A percentile compares a stretch with the other conserved stretches of the same genome.
phyloP scores from a whole-genome alignment of 2,329 filamentous ascomycete species.

The Ophiostoma quercus region DNA sequence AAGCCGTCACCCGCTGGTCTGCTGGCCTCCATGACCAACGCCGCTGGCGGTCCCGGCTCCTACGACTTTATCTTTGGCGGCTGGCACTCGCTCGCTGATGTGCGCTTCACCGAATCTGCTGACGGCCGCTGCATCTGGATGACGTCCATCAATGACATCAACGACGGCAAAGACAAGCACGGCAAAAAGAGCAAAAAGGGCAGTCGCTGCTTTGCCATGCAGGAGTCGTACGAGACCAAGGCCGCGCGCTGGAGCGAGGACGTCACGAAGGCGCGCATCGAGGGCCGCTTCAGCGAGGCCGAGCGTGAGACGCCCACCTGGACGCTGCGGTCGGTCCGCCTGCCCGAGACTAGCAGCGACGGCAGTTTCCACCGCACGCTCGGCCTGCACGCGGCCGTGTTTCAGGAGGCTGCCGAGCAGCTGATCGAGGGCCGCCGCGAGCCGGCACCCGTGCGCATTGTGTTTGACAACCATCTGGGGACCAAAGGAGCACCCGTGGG shows the following conservation, averaged over 20 bases:
- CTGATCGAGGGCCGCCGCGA: constrained; percentile 60
- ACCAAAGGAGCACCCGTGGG: constrained; percentile 62
- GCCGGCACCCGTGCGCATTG: constrained; percentile 63
- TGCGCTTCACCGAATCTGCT: constrained; percentile 66
- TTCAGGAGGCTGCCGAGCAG: constrained; percentile 62
- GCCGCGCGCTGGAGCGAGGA: constrained; percentile 76
- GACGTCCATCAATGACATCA: constrained; percentile 58
- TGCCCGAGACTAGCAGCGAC: constrained; percentile 43
- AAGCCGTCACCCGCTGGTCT: constrained; percentile 64
- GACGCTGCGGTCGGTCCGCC: constrained; percentile 67
- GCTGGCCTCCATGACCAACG: constrained; percentile 59
- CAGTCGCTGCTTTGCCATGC: constrained; percentile 65
- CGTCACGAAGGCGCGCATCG: constrained; percentile 76
- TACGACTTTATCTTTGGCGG: constrained; percentile 73
- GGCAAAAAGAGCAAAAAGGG: constrained; percentile 45
- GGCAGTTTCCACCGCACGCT: constrained; percentile 43
- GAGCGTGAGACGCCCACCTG: constrained; percentile 77
- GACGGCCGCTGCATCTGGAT: constrained; percentile 64
- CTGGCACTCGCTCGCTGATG: constrained; percentile 62
- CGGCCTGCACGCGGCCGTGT: constrained; percentile 61
- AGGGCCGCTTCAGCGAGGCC: constrained; percentile 75
- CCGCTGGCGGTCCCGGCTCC: constrained; percentile 53
- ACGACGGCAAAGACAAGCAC: constrained; percentile 45
- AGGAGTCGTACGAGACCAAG: constrained; percentile 72
- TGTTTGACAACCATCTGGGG: constrained; percentile 65